These are phyloP conservation scores for Lenzites betulinus DNA, from an alignment of 768 basidiomycete species.

Conservation along the genomic window DNA sequence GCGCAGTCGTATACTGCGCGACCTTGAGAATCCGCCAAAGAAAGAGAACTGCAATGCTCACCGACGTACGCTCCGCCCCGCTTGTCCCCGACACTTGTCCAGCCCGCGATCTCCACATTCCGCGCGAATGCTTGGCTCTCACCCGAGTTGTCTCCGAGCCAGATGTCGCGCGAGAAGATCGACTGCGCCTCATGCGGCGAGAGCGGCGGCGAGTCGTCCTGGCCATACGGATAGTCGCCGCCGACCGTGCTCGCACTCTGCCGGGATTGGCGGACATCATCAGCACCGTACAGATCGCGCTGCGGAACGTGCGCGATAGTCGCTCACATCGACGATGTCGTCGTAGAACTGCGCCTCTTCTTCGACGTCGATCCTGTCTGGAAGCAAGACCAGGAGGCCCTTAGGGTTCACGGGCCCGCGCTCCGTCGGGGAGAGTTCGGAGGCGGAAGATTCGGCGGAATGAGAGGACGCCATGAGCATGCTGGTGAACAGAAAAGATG, in stretches of 20 bases:
- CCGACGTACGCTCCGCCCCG: conserved; percentile 67
- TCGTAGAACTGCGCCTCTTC: conserved; percentile 70
- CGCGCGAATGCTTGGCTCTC: conserved; percentile 59
- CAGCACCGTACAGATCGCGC: conserved; percentile 5
- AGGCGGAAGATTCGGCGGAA: conserved; percentile 14
- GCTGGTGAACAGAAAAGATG: background rate
- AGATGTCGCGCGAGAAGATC: conserved; percentile 69
- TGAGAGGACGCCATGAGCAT: conserved; percentile 7
- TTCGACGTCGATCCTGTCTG: conserved; percentile 62
- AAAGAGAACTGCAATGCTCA: conserved; percentile 32
- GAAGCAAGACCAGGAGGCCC: conserved; percentile 55
- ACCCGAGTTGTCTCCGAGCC: conserved; percentile 62
- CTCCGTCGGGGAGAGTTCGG: conserved; percentile 15
- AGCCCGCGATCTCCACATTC: conserved; percentile 65
- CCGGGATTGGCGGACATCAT: background rate
- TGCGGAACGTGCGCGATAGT: background rate
- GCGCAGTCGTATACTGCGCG: conserved; percentile 65
- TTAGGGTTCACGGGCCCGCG: conserved; percentile 46
- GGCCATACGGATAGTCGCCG: conserved; percentile 15
- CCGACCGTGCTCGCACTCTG: conserved; percentile 16
- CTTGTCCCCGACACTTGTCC: conserved; percentile 72
- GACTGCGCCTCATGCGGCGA: conserved; percentile 42
- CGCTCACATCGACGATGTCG: conserved; percentile 53
- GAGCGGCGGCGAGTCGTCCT: conserved; percentile 8
- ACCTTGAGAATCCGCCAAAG: background rate